A percentile compares a stretch with the other conserved stretches of the same genome.
Evolutionary conservation across 2,329 filamentous ascomycete genomes (phyloP).

Genomic region (Colletotrichum australisinense): DNA sequence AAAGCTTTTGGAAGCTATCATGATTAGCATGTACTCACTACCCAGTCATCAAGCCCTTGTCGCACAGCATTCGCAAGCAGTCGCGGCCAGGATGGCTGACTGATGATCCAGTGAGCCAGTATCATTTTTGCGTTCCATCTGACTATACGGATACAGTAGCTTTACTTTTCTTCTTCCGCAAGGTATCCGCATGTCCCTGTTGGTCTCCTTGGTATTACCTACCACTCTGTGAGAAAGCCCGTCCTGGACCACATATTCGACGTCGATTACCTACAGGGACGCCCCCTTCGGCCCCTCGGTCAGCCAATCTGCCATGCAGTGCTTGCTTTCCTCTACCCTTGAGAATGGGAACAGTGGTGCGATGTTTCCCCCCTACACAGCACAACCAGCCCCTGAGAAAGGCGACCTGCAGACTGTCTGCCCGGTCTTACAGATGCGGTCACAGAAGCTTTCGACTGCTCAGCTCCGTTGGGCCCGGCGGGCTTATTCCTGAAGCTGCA

Average conservation of each 20-base stretch:
- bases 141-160: not conserved
- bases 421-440: not conserved
- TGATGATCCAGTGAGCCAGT: not conserved
- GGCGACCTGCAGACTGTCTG: constrained; percentile 1
- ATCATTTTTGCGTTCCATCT: constrained; percentile 23
- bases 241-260: not conserved
- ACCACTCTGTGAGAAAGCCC: not conserved
- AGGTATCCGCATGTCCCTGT: not conserved
- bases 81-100: not conserved
- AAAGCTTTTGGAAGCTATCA: not conserved
- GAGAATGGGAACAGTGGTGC: not conserved
- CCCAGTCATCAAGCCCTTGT: not conserved
- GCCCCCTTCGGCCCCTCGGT: not conserved
- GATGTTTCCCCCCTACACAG: not conserved
- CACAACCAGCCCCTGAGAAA: not conserved
- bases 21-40: not conserved
- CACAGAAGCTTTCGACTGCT: not conserved
- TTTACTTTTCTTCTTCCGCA: constrained; percentile 10
- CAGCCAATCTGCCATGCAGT: not conserved
- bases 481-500: constrained; percentile 14
- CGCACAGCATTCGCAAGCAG: not conserved
- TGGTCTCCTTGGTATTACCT: not conserved
- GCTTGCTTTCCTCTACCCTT: not conserved
- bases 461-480: not conserved
- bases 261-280: not conserved